These are phyloP conservation scores for Apiospora aurea DNA, from an alignment of 2,329 filamentous ascomycete species.

Conservation along the genomic window DNA sequence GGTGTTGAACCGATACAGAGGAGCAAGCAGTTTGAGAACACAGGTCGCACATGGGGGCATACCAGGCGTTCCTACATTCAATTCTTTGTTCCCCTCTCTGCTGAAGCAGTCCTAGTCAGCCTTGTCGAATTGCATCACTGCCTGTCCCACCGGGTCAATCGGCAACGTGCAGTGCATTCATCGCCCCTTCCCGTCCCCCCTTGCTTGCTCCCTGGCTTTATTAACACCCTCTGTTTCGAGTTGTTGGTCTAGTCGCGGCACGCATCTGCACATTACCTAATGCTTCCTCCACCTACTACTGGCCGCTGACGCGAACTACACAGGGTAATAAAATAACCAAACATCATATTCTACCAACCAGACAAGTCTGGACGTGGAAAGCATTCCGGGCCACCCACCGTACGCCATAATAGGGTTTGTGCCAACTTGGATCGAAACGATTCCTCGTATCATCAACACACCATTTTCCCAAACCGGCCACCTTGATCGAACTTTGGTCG, in stretches of 20 bases:
- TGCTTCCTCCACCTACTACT: neutral
- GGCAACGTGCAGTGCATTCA: neutral
- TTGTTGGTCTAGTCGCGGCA: neutral
- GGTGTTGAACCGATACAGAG: neutral
- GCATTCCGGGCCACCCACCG: neutral
- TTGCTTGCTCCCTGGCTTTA: neutral
- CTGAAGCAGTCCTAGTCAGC: constrained; percentile 14
- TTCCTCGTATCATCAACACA: constrained; percentile 4
- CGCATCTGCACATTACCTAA: neutral
- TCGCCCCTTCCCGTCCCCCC: neutral
- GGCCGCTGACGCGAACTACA: neutral
- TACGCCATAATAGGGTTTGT: neutral
- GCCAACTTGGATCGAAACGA: neutral
- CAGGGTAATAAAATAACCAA: neutral
- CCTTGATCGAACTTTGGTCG: constrained; percentile 1
- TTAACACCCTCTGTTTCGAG: neutral
- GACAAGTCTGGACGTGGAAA: neutral
- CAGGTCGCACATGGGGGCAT: neutral
- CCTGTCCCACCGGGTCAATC: constrained; percentile 9
- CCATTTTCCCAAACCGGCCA: constrained; percentile 3
- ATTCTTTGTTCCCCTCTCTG: neutral
- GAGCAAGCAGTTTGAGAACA: neutral
- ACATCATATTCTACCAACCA: neutral
- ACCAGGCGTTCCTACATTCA: neutral
- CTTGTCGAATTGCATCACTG: constrained; percentile 12